These are phyloP conservation scores for Lichtheimia ramosa DNA, from an alignment of 371 early-diverging fungal species.

Conservation along the genomic window DNA sequence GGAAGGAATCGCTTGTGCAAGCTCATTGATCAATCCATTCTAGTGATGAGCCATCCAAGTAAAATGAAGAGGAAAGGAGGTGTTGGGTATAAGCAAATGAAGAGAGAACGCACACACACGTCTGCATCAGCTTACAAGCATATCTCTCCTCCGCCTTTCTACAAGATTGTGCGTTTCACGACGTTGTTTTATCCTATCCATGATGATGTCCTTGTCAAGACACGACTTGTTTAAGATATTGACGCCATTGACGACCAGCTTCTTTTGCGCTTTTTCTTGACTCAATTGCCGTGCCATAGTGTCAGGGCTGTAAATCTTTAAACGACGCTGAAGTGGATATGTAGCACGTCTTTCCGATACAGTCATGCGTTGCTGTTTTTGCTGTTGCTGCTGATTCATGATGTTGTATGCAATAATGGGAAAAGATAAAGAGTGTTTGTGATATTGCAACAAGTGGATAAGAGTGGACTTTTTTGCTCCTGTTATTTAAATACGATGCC, in stretches of 20 bases:
- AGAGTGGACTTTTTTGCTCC: background rate
- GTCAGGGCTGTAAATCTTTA: slow-evolving; percentile 24
- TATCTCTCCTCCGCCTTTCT: slow-evolving; percentile 56
- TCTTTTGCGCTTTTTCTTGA: slow-evolving; percentile 19
- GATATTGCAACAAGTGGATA: no score
- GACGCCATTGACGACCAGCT: slow-evolving; percentile 48
- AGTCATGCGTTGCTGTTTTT: slow-evolving; percentile 12
- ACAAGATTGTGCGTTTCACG: slow-evolving; percentile 60
- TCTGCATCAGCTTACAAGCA: slow-evolving; percentile 21
- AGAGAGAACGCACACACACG: background rate
- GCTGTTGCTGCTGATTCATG: background rate
- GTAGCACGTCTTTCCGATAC: slow-evolving; percentile 22
- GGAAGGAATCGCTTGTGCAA: slow-evolving; percentile 20
- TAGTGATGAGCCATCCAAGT: background rate
- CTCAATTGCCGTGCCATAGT: slow-evolving; percentile 21
- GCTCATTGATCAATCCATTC: slow-evolving; percentile 23
- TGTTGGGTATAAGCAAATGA: background rate
- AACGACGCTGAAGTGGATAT: slow-evolving; percentile 22
- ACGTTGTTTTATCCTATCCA: slow-evolving; percentile 53
- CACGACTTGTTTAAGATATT: slow-evolving; percentile 57
- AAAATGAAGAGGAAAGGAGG: no score
- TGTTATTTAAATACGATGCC: slow-evolving; percentile 4
- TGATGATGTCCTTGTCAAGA: slow-evolving; percentile 55
- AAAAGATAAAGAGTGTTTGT: background rate
- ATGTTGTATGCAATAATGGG: background rate